These are phyloP conservation scores for Rehmannia glutinosa DNA, from an alignment of 257 asterid species.

Conservation along the genomic window DNA sequence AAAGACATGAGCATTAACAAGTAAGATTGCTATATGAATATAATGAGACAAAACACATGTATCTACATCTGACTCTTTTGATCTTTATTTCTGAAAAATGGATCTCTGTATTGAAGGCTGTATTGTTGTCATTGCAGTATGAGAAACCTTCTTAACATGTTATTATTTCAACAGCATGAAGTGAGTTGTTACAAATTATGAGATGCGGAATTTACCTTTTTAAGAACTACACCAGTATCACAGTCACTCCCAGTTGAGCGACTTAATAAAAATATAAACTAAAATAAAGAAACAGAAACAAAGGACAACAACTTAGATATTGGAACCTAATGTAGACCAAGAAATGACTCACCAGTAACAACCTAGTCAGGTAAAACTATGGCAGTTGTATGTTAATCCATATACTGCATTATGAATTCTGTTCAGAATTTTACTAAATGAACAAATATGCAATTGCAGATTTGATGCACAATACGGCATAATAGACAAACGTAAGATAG, in stretches of 20 bases:
- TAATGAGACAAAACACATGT: background rate
- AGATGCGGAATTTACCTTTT: background rate
- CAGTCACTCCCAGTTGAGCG: no score
- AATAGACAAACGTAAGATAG: background rate
- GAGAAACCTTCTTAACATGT: background rate
- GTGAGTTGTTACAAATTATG: background rate
- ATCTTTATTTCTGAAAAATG: background rate
- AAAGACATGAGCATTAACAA: background rate
- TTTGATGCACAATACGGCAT: background rate
- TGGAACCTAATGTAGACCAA: no score
- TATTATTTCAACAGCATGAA: slow-evolving; percentile 1
- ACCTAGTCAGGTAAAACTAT: background rate
- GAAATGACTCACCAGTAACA: background rate
- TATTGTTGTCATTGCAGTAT: background rate
- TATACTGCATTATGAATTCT: background rate
- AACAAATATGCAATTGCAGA: no score
- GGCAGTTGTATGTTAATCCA: slow-evolving; percentile 3
- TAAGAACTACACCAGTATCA: no score
- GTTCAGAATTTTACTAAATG: no score
- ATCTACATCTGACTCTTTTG: background rate
- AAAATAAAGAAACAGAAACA: no score
- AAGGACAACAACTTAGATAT: no score
- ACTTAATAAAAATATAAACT: no score
- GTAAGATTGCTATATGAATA: background rate
- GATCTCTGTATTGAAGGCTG: background rate